Evolutionary conservation across 2,329 filamentous ascomycete genomes (phyloP), one percentile per base, ranked within the genome.

Genomic region (Fusarium verrucosum): DNA sequence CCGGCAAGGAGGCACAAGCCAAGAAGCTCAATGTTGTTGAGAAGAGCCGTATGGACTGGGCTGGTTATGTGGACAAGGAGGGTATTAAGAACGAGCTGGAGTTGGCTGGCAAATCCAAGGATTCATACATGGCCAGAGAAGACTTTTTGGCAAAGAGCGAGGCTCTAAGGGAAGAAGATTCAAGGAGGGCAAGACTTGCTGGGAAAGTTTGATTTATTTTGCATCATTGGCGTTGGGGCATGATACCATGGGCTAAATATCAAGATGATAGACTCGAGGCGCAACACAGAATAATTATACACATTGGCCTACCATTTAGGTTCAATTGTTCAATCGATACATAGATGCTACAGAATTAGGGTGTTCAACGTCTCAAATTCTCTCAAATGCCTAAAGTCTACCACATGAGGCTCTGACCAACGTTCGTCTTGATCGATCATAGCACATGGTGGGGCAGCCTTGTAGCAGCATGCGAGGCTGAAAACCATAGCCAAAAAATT

Each of bases 41-140:
- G 77, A 90, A 90, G 82, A 89, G 87, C 69, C 82, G 87, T 49
- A 88, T 91, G 84, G 88, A 91, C 75, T 91, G 88, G 88, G 88
- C 88, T 4, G 87, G 87, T 13, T 90, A 85, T 69, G 88, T 91
- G 55, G 88, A 91, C 76, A 85, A 88, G 74, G 88, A 89, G 74
- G 88, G 88, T 10, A 88, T 90, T 76, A 83, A 87, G 73, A 87
- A 90, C 75, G 88, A 91, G 74, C 79, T 91, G 56, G 83, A 84
- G 75, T 79, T 88, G 42, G 87, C 88, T 22, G 86, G 87, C 56
- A 85, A 85, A 77, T 85, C 85, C 32, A 90, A 90, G 77, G 82
- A 83, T 62, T 88, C 86, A 20, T 90, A 85, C 72, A 82, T 84
- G 3, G 83, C 82, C 19, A 79, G 87, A 43, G 83, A 90, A 75